Evolutionary conservation across 805 yeast genomes (phyloP), one percentile per base, ranked within the genome.

Genomic region (Candida ipomoeae): DNA sequence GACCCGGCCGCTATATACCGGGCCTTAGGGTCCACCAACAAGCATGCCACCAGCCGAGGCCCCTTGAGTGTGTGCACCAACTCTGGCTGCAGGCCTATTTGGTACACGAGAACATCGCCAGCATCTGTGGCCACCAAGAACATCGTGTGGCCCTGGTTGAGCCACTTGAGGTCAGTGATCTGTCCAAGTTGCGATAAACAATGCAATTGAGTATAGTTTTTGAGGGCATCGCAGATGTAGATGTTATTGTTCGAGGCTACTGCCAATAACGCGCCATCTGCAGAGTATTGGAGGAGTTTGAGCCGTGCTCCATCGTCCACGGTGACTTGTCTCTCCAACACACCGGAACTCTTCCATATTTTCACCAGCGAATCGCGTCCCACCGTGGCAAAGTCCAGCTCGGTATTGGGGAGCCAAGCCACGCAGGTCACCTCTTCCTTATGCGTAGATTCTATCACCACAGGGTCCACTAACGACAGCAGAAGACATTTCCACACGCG

Each of bases 1-100:
- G 84, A 70, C 0, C 87, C 89, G 1, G 75, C 75, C 2, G 77
- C 74, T 10, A 84, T 50, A 55, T 63, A 77, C 20, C 65, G 56
- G 0, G 85, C 89, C 45, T 71, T 59, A 3, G 84, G 83, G 56
- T 81, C 86, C 46, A 81, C 63, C 15, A 66, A 65, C 13, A 81
- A 50, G 31, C 76, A 59, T 2, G 79, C 73, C 3, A 79, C 73
- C 1, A 82, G 66, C 1, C 84, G 75, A 56, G 83, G 87, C 18
- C 74, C 71, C 33, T 54, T 52, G n/a, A 73, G 56, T 39, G 62
- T 54, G 31, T 62, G 54, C 6, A 18, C 17, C 18, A 36, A 26
- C 15, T 38, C 26, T 5, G 46, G 21, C 6, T 10, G 40, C 33
- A 34, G 20, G n/a, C 54, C 45, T 41, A 35, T 35, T 39, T 59